Conservation (phyloP, 352 stramenopile genomes). For the Elongisporangium anandrum region DNA sequence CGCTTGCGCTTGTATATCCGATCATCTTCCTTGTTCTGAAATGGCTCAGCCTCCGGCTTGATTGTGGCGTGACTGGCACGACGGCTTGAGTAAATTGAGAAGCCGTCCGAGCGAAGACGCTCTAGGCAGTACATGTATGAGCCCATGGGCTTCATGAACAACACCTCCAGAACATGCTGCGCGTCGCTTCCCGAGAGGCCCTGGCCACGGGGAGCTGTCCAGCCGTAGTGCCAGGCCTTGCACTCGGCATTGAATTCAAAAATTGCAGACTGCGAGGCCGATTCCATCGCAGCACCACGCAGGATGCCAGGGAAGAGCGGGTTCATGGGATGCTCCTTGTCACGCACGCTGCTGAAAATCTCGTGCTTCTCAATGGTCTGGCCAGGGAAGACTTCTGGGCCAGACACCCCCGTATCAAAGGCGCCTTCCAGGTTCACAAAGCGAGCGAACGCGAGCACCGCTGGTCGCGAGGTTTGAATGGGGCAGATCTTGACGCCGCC, state of each 20-base stretch:
- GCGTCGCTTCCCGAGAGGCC: conserved; percentile 72
- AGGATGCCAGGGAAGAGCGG: conserved; percentile 72
- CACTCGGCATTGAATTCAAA: conserved; percentile 88
- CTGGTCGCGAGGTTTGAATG: conserved; percentile 57
- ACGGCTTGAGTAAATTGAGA: conserved; percentile 78
- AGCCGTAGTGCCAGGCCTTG: conserved; percentile 89
- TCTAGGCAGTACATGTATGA: conserved; percentile 81
- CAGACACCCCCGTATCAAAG: conserved; percentile 65
- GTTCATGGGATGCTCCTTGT: conserved; percentile 77
- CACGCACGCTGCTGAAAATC: conserved; percentile 53
- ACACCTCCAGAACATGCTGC: conserved; percentile 70
- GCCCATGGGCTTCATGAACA: conserved; percentile 84
- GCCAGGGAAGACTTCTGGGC: conserved; percentile 66
- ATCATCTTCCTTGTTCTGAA: conserved; percentile 45
- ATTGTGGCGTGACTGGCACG: conserved; percentile 53
- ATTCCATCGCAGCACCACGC: conserved; percentile 73
- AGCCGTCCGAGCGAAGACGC: conserved; percentile 65
- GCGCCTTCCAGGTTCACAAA: conserved; percentile 73
- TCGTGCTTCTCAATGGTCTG: conserved; percentile 75
- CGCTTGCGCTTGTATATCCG: conserved; percentile 60
- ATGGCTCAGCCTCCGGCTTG: conserved; percentile 50
- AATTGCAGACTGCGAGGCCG: conserved; percentile 69
- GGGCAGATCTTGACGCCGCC: conserved; percentile 80
- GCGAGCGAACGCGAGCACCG: conserved; percentile 60
- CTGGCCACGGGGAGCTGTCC: conserved; percentile 70